These are phyloP conservation scores for Helotiales sp. DNA, from an alignment of 2,329 filamentous ascomycete species.

Conservation along the genomic window DNA sequence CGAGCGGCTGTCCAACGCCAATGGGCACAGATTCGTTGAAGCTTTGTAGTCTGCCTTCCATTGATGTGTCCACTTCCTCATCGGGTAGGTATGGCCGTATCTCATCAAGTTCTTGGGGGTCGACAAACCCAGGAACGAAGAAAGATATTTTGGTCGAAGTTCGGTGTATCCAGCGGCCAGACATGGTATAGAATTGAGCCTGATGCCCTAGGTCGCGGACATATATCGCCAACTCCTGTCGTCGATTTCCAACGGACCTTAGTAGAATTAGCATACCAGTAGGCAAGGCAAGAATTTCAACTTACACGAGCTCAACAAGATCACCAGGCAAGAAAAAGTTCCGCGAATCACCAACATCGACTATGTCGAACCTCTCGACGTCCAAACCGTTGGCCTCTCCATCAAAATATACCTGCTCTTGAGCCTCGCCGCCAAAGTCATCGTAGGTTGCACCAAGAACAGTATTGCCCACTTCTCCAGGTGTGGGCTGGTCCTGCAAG, in stretches of 20 bases:
- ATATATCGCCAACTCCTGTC: slow-evolving; percentile 52
- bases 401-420: slow-evolving; percentile 36
- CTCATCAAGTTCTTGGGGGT: slow-evolving; percentile 48
- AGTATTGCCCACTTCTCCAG: slow-evolving; percentile 22
- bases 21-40: slow-evolving; percentile 51
- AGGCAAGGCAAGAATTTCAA: neutral
- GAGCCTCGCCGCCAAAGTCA: slow-evolving; percentile 25
- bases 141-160: slow-evolving; percentile 46
- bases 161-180: slow-evolving; percentile 53
- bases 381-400: slow-evolving; percentile 38
- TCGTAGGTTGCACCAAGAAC: slow-evolving; percentile 13
- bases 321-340: slow-evolving; percentile 43
- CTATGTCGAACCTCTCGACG: slow-evolving; percentile 53
- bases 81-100: slow-evolving; percentile 52
- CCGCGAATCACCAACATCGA: slow-evolving; percentile 46
- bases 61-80: slow-evolving; percentile 42
- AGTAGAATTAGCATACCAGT: slow-evolving; percentile 20
- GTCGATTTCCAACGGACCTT: slow-evolving; percentile 26
- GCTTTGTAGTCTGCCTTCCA: slow-evolving; percentile 44
- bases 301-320: slow-evolving; percentile 42
- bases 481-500: neutral
- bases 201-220: slow-evolving; percentile 48
- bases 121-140: slow-evolving; percentile 51
- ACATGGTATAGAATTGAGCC: slow-evolving; percentile 55
- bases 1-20: slow-evolving; percentile 50